phyloP scores from a whole-genome alignment of 345 rosid species.

The Melastoma malabathricum region DNA sequence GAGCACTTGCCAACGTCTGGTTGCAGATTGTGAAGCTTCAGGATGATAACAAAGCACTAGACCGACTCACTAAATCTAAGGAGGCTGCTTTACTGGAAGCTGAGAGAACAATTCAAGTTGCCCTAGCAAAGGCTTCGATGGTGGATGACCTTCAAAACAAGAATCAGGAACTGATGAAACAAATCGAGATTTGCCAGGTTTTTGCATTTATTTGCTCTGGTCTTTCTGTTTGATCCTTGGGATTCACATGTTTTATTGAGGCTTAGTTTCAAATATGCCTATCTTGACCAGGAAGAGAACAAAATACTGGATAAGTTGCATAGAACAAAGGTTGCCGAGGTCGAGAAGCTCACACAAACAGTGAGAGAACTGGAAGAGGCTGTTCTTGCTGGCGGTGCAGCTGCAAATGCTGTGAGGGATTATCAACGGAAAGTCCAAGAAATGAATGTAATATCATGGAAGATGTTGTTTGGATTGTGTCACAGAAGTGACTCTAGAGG shows the following conservation, averaged over 20 bases:
- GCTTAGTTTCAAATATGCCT: too few relatives aligned
- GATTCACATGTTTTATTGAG: too few relatives aligned
- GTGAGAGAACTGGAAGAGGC: conserved; percentile 97
- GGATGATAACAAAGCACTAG: conserved; percentile 91
- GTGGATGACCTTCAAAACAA: conserved; percentile 98
- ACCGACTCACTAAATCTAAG: conserved; percentile 87
- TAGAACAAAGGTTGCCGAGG: conserved; percentile 96
- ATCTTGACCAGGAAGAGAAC: conserved; percentile 62
- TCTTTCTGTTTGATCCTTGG: too few relatives aligned
- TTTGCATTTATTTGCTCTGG: too few relatives aligned
- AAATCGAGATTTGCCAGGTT: conserved; percentile 95
- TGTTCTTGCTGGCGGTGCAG: conserved; percentile 98
- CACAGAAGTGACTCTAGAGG: too few relatives aligned
- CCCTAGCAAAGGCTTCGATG: conserved; percentile 87
- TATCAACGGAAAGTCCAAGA: conserved; percentile 97
- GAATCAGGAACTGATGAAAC: conserved; percentile 92
- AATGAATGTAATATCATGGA: conserved; percentile 63
- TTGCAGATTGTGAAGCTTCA: conserved; percentile 78
- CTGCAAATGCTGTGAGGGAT: conserved; percentile 96
- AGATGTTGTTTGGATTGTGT: neutral
- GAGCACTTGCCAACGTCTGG: too few relatives aligned
- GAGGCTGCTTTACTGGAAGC: conserved; percentile 95
- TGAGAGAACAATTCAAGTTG: conserved; percentile 86
- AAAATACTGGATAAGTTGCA: conserved; percentile 96
- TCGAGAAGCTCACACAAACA: conserved; percentile 93